Percentiles rank a stretch among this genome's conserved stretches.
Conservation (phyloP, 2,329 filamentous ascomycete species). For the Truncatella angustata region DNA sequence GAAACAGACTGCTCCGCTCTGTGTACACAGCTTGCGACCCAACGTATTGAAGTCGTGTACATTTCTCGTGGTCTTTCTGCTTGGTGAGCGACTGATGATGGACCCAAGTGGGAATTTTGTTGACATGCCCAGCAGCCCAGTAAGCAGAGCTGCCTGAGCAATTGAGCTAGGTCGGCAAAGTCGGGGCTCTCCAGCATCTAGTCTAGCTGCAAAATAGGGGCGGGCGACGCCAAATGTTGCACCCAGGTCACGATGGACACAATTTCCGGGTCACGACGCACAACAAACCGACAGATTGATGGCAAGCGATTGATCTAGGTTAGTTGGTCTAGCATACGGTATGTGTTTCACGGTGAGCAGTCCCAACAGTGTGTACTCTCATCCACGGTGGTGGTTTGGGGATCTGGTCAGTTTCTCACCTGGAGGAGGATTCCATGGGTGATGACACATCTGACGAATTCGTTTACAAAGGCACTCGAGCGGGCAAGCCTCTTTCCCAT, state of each 20-base stretch:
- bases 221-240: neutral
- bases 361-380: neutral
- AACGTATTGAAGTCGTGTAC: too few relatives aligned
- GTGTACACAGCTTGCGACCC: too few relatives aligned
- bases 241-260: constrained; percentile 1
- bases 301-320: neutral
- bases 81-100: neutral
- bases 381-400: too few relatives aligned
- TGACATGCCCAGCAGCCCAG: neutral
- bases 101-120: constrained; percentile 4
- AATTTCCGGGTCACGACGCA: neutral
- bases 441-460: too few relatives aligned
- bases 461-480: neutral
- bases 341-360: too few relatives aligned
- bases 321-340: too few relatives aligned
- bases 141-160: constrained; percentile 2
- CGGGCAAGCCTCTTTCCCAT: neutral
- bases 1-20: neutral
- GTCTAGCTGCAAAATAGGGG: neutral
- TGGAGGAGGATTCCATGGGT: too few relatives aligned
- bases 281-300: neutral
- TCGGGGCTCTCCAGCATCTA: neutral
- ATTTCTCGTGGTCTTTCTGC: neutral
- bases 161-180: neutral
- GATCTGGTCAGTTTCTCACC: too few relatives aligned